Evolutionary conservation across 2,329 filamentous ascomycete genomes (phyloP).

Genomic region (Verticillium klebahnii): DNA sequence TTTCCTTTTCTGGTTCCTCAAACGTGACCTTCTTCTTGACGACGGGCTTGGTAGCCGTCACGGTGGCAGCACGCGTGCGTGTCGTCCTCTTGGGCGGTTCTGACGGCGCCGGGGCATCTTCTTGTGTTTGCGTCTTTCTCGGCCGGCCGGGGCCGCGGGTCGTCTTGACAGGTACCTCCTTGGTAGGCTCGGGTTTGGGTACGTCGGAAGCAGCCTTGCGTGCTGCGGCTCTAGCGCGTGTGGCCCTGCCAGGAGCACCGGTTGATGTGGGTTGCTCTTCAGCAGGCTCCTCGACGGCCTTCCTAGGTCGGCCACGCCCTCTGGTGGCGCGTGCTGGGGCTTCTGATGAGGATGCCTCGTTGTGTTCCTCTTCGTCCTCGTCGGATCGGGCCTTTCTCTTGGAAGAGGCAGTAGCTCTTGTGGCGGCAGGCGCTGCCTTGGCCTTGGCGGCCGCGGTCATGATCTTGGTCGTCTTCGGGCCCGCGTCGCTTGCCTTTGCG

Average conservation of each 20-base stretch:
- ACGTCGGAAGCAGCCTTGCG: constrained; percentile 19
- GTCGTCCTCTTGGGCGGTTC: constrained; percentile 17
- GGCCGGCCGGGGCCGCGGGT: constrained; percentile 42
- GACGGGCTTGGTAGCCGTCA: constrained; percentile 34
- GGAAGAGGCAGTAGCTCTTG: constrained; percentile 18
- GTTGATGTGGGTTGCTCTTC: constrained; percentile 7
- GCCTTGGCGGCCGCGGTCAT: constrained; percentile 45
- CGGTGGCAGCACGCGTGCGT: constrained; percentile 18
- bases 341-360: constrained; percentile 21
- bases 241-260: constrained; percentile 18
- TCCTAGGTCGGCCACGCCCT: constrained; percentile 43
- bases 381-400: constrained; percentile 54
- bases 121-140: constrained; percentile 29
- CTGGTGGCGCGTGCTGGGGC: constrained; percentile 27
- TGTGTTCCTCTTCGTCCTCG: constrained; percentile 42
- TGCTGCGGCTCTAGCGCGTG: constrained; percentile 21
- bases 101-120: constrained; percentile 16
- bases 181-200: constrained; percentile 17
- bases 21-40: constrained; percentile 60
- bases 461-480: constrained; percentile 37
- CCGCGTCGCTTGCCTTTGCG: constrained; percentile 33
- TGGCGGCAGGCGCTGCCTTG: constrained; percentile 29
- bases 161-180: constrained; percentile 22
- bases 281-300: constrained; percentile 21
- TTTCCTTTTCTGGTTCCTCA: constrained; percentile 62